These are phyloP conservation scores for Piloderma croceum DNA, from an alignment of 768 basidiomycete species.

Conservation along the genomic window DNA sequence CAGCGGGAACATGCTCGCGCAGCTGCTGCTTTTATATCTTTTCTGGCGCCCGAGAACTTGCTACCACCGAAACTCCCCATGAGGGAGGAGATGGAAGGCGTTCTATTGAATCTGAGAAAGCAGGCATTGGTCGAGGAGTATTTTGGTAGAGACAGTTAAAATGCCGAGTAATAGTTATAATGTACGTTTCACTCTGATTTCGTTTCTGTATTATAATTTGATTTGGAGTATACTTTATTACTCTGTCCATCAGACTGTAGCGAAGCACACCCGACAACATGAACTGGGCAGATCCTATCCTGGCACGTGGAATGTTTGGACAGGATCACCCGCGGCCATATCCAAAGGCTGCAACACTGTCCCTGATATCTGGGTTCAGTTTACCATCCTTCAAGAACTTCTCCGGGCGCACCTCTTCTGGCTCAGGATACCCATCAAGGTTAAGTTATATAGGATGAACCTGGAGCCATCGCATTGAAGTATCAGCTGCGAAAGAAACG, in stretches of 20 bases:
- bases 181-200: too few species aligned
- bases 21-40: constrained; percentile 67
- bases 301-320: too few species aligned
- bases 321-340: constrained; percentile 32
- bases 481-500: too few species aligned
- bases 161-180: background rate
- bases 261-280: too few species aligned
- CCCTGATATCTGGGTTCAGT: constrained; percentile 18
- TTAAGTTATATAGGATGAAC: too few species aligned
- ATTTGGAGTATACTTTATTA: too few species aligned
- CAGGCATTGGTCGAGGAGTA: constrained; percentile 79
- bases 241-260: too few species aligned
- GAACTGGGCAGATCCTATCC: too few species aligned
- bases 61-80: constrained; percentile 73
- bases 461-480: too few species aligned
- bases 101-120: constrained; percentile 73
- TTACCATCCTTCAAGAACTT: constrained; percentile 22
- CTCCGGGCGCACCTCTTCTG: constrained; percentile 29
- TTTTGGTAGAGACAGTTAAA: constrained; percentile 39
- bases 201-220: too few species aligned
- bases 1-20: constrained; percentile 38
- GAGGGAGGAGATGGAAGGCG: constrained; percentile 70
- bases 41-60: constrained; percentile 68
- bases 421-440: too few species aligned
- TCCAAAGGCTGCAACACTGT: constrained; percentile 25